phyloP scores from a whole-genome alignment of 768 basidiomycete species.

The Pleurotus pulmonarius region DNA sequence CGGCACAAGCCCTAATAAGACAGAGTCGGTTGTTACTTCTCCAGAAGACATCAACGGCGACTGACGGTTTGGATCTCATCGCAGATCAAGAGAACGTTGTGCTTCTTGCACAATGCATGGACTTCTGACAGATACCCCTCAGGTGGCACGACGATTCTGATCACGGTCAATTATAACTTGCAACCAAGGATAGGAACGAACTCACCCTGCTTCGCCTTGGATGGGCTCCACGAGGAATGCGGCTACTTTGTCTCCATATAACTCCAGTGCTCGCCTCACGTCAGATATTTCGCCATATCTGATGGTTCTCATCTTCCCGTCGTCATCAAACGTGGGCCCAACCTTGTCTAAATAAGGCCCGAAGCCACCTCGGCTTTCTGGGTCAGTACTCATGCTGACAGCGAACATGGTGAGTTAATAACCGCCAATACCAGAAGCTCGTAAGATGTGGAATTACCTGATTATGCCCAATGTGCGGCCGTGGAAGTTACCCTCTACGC shows the following conservation, averaged over 20 bases:
- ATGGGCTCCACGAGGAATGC: slow-evolving; percentile 97
- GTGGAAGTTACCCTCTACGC: slow-evolving; percentile 91
- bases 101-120: slow-evolving; percentile 82
- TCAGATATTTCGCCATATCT: slow-evolving; percentile 83
- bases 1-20: slow-evolving; percentile 74
- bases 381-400: slow-evolving; percentile 89
- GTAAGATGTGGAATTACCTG: slow-evolving; percentile 39
- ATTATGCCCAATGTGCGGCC: slow-evolving; percentile 90
- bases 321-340: slow-evolving; percentile 71
- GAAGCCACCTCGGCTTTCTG: slow-evolving; percentile 81
- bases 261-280: slow-evolving; percentile 74
- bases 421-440: slow-evolving; percentile 1
- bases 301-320: slow-evolving; percentile 53
- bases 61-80: slow-evolving; percentile 96
- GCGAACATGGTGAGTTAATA: slow-evolving; percentile 9
- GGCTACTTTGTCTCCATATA: slow-evolving; percentile 79
- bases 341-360: slow-evolving; percentile 88
- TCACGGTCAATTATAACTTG: background rate
- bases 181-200: slow-evolving; percentile 3
- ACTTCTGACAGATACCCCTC: slow-evolving; percentile 79
- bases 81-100: slow-evolving; percentile 94
- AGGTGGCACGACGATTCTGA: slow-evolving; percentile 88
- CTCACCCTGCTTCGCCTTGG: slow-evolving; percentile 97
- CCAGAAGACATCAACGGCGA: slow-evolving; percentile 3
- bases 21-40: too few relatives aligned